Base-by-base conservation (phyloP, 148 eudicot species). In the Drosera capensis region DNA sequence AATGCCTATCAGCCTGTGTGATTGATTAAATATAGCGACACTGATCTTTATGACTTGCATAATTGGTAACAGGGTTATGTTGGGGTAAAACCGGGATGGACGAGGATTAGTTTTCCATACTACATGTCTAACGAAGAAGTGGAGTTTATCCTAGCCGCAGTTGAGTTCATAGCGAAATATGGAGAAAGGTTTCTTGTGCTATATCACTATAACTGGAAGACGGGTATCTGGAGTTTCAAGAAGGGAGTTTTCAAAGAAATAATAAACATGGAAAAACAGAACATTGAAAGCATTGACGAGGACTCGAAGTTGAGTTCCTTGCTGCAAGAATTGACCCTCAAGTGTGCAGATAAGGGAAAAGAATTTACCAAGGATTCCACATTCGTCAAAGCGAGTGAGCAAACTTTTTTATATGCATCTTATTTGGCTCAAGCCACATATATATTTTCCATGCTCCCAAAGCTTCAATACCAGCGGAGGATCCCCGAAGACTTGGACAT, bases 31-130 rank as follows among this genome's bases (percentile, higher is more conserved):
- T 28, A 28, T 28, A 28, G 9, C 31, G 9, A 3, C 31, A 28
- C n/a, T 34, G 9, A 34, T 11, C 2, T n/a, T n/a, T n/a, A n/a
- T n/a, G n/a, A n/a, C n/a, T 11, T 15, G 11, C 38, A 5, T 15
- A 2, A 34, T 4, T 18, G 25, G 35, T 0, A 20, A 7, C 47
- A 67, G 77, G 77, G 77, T 20, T 67, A 67, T 2, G 40, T 58
- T 12, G 77, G 77, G 51, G 63, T 66, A 34, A 71, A 71, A 16
- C 77, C 72, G 0, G 66, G 56, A 44, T 71, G 77, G 77, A 66
- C 72, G 5, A 55, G 77, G 23, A 45, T 71, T 8, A 58, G 65
- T 66, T 63, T 71, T 18, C 63, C 72, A 22, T 71, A 54, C 51
- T 64, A 67, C 55, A 56, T 71, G 66, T 51, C 72, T 1, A 48